Conservation (phyloP, 2,329 filamentous ascomycete species). For the Trichoderma oligosporum region DNA sequence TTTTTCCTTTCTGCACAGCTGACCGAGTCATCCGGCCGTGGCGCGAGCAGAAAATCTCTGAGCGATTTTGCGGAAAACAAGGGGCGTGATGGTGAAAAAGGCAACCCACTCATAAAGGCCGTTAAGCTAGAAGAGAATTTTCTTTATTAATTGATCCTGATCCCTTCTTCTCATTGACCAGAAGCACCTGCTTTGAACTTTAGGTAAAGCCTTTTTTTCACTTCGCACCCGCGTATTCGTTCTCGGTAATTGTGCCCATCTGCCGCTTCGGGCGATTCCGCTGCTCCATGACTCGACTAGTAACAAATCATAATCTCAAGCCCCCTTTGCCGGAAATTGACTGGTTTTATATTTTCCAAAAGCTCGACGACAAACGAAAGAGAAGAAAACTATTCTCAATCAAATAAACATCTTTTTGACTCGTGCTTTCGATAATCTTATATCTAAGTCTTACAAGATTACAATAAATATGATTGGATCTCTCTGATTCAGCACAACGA, state of each 20-base stretch:
- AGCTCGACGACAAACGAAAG: not conserved
- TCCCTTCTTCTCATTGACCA: not conserved
- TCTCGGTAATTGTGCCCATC: conserved; percentile 5
- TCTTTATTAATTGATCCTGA: not conserved
- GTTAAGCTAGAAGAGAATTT: not conserved
- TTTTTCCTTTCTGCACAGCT: not conserved
- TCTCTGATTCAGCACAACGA: not conserved
- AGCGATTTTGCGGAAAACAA: not conserved
- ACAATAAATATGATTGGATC: not conserved
- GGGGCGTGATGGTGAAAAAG: not conserved
- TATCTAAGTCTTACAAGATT: not conserved
- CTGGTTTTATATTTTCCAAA: not conserved
- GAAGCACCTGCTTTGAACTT: not conserved
- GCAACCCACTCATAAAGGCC: too few species aligned
- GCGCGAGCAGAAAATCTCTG: not conserved
- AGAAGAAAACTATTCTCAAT: not conserved
- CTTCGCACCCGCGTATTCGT: conserved; percentile 14
- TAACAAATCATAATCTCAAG: not conserved
- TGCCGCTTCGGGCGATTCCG: conserved; percentile 8
- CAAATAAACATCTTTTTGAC: not conserved
- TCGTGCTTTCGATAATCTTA: not conserved
- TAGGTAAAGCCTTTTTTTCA: not conserved
- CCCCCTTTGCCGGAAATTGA: conserved; percentile 7
- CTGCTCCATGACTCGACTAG: not conserved
- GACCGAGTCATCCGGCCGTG: conserved; percentile 8